Evolutionary conservation across 768 basidiomycete genomes (phyloP), one percentile per base, ranked within the genome.

Genomic region (Multifurca ochricompacta): DNA sequence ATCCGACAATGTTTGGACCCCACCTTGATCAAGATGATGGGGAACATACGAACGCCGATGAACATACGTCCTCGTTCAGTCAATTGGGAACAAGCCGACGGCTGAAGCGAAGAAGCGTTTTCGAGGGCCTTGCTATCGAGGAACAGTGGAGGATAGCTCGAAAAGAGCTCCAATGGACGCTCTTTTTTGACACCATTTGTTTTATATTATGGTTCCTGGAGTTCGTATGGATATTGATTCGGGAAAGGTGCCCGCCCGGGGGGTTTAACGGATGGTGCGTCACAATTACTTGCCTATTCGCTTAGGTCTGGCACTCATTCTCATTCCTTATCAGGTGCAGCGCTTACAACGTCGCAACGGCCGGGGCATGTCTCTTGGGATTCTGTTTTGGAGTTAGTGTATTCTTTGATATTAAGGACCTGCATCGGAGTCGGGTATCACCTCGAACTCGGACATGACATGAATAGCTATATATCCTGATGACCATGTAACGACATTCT

Each of bases 391-490:
- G 72, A 9, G 60, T 81, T 25, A 80, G 76, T 60, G 65, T 74
- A 18, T 85, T 81, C 65, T 84, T 85, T 64, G 80, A 79, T 54
- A 75, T 85, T 47, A 81, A 83, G 65, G 85, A 86, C 66, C 62
- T 85, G 31, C 71, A 77, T 58, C 71, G 74, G 19, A 84, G 82
- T 67, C 80, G 77, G 59, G 68, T 69, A 28, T 83, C 80, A 14
- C 85, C 83, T 54, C 75, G 85, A 69, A 84, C 81, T 60, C 73
- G 74, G 62, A 70, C 71, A 64, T 76, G 57, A 60, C 2, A 51
- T 11, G 30, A 14, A 35, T 27, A 16, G 10, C 27, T 50, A 50
- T 53, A 36, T 8, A 5, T 1, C 19, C 10, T 21, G 9, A 40
- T 30, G 23, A 14, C 32, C 30, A 4, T 25, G 19, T 50, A 21